Base-by-base conservation (phyloP, 257 asterid species). In the Prunella vulgaris region DNA sequence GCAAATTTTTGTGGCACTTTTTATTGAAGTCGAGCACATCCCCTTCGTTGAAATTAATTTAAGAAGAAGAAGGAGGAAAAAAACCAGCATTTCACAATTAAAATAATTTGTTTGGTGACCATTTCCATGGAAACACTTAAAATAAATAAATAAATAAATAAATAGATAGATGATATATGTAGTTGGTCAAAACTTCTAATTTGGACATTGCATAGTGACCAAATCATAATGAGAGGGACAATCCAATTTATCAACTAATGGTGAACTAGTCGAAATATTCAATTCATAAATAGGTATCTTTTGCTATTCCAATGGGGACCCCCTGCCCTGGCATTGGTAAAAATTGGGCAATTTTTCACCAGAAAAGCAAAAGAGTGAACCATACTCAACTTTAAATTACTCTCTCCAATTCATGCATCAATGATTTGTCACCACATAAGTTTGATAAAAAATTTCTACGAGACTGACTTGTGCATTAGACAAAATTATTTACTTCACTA, bases 361-460 rank as follows among this genome's bases (percentile, higher is more conserved):
- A 24, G 3, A 74, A 59, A 24, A 5, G 68, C 40, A 42, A 32
- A 54, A 57, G 64, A 22, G 56, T 42, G 48, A 58, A 66, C 46
- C 63, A 60, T 59, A 73, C 67, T 44, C 73, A 57, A 56, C 46
- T 44, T 32, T n/a, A 15, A 51, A 40, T 72, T 64, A 73, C 52
- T 2, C 15, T 14, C 69, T 68, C 60, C 37, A 33, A 30, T 42
- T 27, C 15, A 40, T 30, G 24, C 28, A 51, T 24, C 60, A 30
- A 62, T 72, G 8, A 72, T n/a, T 51, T 35, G 46, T 61, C 52
- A 33, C 70, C 70, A 52, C 32, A 24, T 21, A 37, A 71, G 30
- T 25, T 71, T 32, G n/a, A n/a, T n/a, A n/a, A n/a, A n/a, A n/a
- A n/a, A n/a, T n/a, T n/a, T n/a, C n/a, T n/a, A n/a, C n/a, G n/a